Conservation (phyloP, 805 yeast species). For the Cyberlindnera americana region DNA sequence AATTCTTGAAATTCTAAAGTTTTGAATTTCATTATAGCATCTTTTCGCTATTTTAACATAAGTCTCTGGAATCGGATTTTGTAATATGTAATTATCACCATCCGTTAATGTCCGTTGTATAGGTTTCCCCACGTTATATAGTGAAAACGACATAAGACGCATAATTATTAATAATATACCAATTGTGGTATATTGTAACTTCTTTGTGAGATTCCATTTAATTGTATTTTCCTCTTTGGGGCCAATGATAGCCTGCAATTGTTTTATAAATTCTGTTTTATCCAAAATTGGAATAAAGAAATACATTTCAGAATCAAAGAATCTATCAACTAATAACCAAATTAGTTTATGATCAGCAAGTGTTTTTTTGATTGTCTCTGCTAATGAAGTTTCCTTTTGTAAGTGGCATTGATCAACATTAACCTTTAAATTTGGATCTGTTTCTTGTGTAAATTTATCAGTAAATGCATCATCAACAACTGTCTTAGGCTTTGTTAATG, state of each 20-base stretch:
- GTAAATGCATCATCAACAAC: conserved; percentile 5
- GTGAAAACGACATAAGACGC: conserved; percentile 22
- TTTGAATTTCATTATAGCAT: conserved; percentile 17
- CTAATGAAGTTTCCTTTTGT: conserved; percentile 2
- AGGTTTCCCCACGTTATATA: conserved; percentile 22
- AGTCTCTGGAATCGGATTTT: conserved; percentile 15
- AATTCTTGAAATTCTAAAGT: conserved; percentile 15
- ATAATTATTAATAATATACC: conserved; percentile 23
- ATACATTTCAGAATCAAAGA: conserved; percentile 23
- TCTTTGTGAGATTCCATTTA: conserved; percentile 17
- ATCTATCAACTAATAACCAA: conserved; percentile 26
- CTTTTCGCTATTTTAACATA: conserved; percentile 11
- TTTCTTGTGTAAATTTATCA: conserved; percentile 7
- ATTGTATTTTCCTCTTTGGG: conserved; percentile 4
- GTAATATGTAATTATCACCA: conserved; percentile 19
- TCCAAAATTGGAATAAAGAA: conserved; percentile 22
- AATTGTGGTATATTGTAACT: conserved; percentile 17
- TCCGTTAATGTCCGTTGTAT: conserved; percentile 2
- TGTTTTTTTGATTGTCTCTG: conserved; percentile 1
- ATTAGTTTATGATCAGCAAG: conserved; percentile 20
- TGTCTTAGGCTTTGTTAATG: neutral
- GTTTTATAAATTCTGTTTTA: conserved; percentile 15
- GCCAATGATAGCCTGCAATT: conserved; percentile 19
- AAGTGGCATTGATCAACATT: neutral
- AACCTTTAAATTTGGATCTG: conserved; percentile 8